Percentiles rank a stretch among this genome's conserved stretches.
These are phyloP conservation scores for Diaporthe eres DNA, from an alignment of 2,329 filamentous ascomycete species.

Conservation along the genomic window DNA sequence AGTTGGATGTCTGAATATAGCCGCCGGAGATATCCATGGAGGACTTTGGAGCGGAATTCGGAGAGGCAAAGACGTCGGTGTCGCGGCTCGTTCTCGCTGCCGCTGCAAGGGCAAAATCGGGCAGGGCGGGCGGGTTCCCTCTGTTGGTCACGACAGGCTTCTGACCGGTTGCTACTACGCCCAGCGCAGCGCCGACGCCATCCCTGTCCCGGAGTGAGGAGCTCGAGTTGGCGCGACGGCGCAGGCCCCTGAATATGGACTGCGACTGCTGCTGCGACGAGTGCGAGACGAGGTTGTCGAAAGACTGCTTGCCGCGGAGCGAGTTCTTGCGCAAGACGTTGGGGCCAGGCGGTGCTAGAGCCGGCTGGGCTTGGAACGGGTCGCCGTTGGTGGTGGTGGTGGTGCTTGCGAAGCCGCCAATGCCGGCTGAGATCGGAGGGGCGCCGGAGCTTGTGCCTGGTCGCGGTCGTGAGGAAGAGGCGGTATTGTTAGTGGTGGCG, in stretches of 20 bases:
- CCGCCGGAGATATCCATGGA: constrained; percentile 26
- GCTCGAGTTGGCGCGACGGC: constrained; percentile 38
- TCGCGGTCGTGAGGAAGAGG: constrained; percentile 46
- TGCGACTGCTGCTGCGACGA: constrained; percentile 23
- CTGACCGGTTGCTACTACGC: constrained; percentile 29
- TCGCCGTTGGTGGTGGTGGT: constrained; percentile 40
- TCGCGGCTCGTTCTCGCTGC: constrained; percentile 50
- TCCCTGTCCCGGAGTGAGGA: constrained; percentile 37
- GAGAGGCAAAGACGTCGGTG: constrained; percentile 25
- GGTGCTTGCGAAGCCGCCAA: constrained; percentile 37
- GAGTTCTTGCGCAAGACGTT: constrained; percentile 62
- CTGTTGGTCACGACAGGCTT: constrained; percentile 59
- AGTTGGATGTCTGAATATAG: constrained; percentile 48
- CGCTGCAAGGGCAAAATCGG: constrained; percentile 66
- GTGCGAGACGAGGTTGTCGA: constrained; percentile 44
- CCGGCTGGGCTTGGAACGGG: constrained; percentile 31
- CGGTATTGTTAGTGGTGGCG: constrained; percentile 17
- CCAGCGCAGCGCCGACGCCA: constrained; percentile 31
- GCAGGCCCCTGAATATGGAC: constrained; percentile 34
- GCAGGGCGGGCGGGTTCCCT: constrained; percentile 65
- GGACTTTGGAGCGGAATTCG: not conserved
- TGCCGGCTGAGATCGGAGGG: constrained; percentile 34
- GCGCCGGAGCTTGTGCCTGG: constrained; percentile 55
- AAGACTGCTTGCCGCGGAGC: constrained; percentile 67
- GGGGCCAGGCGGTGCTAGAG: constrained; percentile 45